phyloP scores from a whole-genome alignment of 192 early-diverging fungal genomes.

The Umbelopsis isabellina region DNA sequence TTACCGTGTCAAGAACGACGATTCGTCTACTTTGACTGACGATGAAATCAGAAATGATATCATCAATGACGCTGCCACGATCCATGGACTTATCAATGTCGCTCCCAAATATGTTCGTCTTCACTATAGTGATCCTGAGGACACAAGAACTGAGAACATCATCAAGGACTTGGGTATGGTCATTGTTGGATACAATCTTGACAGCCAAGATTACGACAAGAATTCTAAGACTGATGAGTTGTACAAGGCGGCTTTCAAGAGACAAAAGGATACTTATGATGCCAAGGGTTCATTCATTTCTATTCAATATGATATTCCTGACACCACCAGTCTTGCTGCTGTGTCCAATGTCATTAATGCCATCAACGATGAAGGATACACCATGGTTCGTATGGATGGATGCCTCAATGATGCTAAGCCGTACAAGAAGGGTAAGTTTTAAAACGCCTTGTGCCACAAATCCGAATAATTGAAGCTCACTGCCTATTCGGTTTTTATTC shows the following conservation, averaged over 20 bases:
- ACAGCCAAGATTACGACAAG: conserved; percentile 49
- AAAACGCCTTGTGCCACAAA: not conserved
- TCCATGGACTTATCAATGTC: conserved; percentile 45
- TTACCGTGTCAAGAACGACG: conserved; percentile 51
- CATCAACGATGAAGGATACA: conserved; percentile 51
- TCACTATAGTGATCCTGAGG: conserved; percentile 43
- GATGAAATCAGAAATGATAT: conserved; percentile 48
- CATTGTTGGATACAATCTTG: conserved; percentile 54
- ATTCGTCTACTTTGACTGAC: conserved; percentile 43
- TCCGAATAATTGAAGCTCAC: not conserved
- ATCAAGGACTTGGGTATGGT: conserved; percentile 47
- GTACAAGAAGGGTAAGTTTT: conserved; percentile 48
- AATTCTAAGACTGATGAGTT: conserved; percentile 38
- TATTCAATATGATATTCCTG: conserved; percentile 54
- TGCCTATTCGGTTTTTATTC: not conserved
- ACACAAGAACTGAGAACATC: conserved; percentile 43
- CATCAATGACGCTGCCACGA: conserved; percentile 43
- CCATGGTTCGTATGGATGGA: conserved; percentile 56
- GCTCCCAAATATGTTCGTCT: conserved; percentile 57
- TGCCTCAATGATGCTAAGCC: conserved; percentile 49
- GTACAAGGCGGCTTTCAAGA: conserved; percentile 44
- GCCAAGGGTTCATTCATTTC: conserved; percentile 52
- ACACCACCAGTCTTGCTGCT: conserved; percentile 44
- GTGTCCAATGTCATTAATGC: conserved; percentile 46
- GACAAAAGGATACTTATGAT: conserved; percentile 51